Conservation (phyloP, 371 early-diverging fungal genomes). For the Amoeboaphelidium occidentale region DNA sequence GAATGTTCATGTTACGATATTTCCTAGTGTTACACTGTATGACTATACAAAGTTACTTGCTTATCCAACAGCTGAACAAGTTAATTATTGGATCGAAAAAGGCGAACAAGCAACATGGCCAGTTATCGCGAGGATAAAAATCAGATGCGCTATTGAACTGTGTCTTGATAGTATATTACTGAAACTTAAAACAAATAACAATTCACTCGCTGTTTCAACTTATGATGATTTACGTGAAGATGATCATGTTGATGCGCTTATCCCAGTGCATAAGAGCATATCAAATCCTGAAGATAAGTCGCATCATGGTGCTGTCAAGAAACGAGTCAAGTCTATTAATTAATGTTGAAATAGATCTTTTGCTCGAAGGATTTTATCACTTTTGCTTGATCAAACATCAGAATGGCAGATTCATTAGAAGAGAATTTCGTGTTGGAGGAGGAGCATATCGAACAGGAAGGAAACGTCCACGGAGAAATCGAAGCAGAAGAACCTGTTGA, state of each 20-base stretch:
- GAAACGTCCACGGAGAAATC: not conserved
- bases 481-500: not conserved
- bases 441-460: not conserved
- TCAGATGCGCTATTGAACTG: constrained; percentile 45
- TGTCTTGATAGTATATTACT: constrained; percentile 22
- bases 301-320: not conserved
- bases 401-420: not conserved
- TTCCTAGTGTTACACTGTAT: not conserved
- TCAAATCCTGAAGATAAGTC: not conserved
- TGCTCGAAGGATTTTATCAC: not conserved
- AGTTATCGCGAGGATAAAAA: constrained; percentile 33
- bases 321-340: not conserved
- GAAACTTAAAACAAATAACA: no score
- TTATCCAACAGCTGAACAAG: constrained; percentile 36
- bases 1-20: not conserved
- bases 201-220: no score
- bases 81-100: constrained; percentile 51
- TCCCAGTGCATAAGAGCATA: not conserved
- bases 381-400: not conserved
- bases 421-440: not conserved
- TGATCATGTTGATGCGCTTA: no score
- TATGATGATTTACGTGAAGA: no score
- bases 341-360: not conserved
- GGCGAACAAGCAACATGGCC: constrained; percentile 70
- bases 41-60: constrained; percentile 45